Percentiles rank a stretch among this genome's conserved stretches.
phyloP scores from a whole-genome alignment of 371 early-diverging fungal genomes.

The Umbelopsis sp. region DNA sequence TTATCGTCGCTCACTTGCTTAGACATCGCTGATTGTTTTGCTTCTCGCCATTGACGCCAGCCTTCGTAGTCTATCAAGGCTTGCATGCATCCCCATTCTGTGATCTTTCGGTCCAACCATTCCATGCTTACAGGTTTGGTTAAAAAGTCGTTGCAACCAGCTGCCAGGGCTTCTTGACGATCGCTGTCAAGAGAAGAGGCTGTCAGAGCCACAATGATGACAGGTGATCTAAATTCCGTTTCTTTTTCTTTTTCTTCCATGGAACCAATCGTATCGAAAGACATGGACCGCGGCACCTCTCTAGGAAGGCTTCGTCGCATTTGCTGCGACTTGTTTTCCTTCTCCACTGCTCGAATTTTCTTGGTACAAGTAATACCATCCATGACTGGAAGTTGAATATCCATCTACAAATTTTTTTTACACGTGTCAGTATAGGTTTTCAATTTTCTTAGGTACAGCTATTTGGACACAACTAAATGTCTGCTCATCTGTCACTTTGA shows the following conservation, averaged over 20 bases:
- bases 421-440: slow-evolving; percentile 6
- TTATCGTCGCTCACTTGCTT: neutral
- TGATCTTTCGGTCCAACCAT: slow-evolving; percentile 86
- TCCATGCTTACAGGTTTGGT: slow-evolving; percentile 84
- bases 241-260: slow-evolving; percentile 12
- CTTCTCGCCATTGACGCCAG: slow-evolving; percentile 73
- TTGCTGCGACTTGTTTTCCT: slow-evolving; percentile 42
- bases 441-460: neutral
- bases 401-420: slow-evolving; percentile 57
- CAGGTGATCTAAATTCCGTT: slow-evolving; percentile 65
- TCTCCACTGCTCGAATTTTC: slow-evolving; percentile 71
- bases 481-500: neutral
- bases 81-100: slow-evolving; percentile 94
- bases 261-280: neutral
- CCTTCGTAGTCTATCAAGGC: slow-evolving; percentile 87
- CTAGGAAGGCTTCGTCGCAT: neutral
- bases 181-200: slow-evolving; percentile 79
- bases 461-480: neutral
- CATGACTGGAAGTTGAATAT: slow-evolving; percentile 84
- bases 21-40: slow-evolving; percentile 19
- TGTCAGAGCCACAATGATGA: slow-evolving; percentile 89
- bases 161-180: slow-evolving; percentile 78
- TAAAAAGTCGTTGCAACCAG: slow-evolving; percentile 90
- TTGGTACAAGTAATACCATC: slow-evolving; percentile 83
- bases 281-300: neutral